phyloP scores from a whole-genome alignment of 768 basidiomycete genomes.

The Suillus subalutaceus region DNA sequence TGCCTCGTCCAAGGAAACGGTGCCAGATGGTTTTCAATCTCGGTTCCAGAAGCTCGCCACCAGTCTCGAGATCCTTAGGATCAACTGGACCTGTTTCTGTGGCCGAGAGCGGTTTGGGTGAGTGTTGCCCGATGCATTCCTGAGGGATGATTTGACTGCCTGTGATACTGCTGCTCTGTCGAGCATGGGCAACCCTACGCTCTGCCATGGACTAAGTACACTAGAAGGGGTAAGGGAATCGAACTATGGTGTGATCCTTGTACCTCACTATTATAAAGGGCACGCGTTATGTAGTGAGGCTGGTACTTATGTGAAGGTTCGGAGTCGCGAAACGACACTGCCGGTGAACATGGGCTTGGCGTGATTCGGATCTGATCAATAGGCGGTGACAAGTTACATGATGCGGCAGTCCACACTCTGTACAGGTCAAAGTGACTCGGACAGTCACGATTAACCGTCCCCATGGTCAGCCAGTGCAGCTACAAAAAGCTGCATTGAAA shows the following conservation, averaged over 20 bases:
- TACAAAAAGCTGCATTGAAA: too few relatives aligned
- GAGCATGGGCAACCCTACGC: conserved; percentile 1
- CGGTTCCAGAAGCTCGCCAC: not conserved
- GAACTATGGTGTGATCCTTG: not conserved
- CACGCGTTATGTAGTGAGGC: not conserved
- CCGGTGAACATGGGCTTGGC: conserved; percentile 8
- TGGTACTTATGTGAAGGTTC: conserved; percentile 3
- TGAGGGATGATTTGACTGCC: not conserved
- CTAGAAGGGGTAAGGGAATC: not conserved
- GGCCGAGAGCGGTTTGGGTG: not conserved
- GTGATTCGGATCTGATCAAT: not conserved
- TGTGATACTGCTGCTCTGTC: not conserved
- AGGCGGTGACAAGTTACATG: not conserved
- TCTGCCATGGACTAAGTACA: conserved; percentile 8
- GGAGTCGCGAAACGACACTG: not conserved
- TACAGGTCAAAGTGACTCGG: too few relatives aligned
- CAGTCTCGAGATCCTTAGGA: not conserved
- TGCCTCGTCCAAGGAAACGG: conserved; percentile 36
- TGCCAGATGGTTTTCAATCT: conserved; percentile 9
- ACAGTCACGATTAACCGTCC: too few relatives aligned
- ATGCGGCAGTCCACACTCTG: too few relatives aligned
- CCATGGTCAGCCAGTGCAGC: too few relatives aligned
- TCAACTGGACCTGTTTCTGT: not conserved
- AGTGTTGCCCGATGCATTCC: not conserved
- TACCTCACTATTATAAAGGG: not conserved